Evolutionary conservation across 352 stramenopile genomes (phyloP), one percentile per base, ranked within the genome.

Genomic region (Peronospora tabacina): DNA sequence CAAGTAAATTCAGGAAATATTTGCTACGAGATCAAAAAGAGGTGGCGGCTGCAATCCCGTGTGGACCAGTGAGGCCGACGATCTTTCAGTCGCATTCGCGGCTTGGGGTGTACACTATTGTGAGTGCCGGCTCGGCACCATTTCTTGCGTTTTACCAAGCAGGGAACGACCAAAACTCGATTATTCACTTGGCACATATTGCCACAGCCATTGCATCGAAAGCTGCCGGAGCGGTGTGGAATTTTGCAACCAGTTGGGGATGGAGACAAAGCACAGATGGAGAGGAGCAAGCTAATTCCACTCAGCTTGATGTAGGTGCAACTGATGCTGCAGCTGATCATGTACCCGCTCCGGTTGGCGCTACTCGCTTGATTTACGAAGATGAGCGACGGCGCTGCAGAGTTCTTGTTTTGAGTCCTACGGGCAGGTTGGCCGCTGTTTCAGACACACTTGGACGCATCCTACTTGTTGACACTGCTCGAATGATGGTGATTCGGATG

Each of bases 111-210:
- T 82, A 83, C 30, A 88, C 77, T 11, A 70, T 89, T 41, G 55
- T 93, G 5, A 87, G 71, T 24, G 73, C 78, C 16, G 82, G 82
- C 0, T 72, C 70, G 0, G 63, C 68, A 15, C 82, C 82, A 0
- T 88, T 90, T 42, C 50, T 93, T 7, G 72, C 77, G 8, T 93
- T 93, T 37, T 90, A 90, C 41, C 82, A 90, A 28, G 82, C 82
- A 5, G 82, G 79, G 1, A 87, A 87, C 24, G 82, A 93, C 46
- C 79, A 89, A 42, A 90, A 88, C 38, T 93, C 82, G 28, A 87
- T 90, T 49, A 87, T 93, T 42, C 82, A 90, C 34, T 70, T 93
- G 47, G 82, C 82, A 6, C 82, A 93, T 53, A 87, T 93, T 49
- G 82, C 82, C 7, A 88, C 71, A 6, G 82, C 80, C 0, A 89